phyloP scores from a whole-genome alignment of 352 stramenopile species.

The Phytophthora pinifolia region DNA sequence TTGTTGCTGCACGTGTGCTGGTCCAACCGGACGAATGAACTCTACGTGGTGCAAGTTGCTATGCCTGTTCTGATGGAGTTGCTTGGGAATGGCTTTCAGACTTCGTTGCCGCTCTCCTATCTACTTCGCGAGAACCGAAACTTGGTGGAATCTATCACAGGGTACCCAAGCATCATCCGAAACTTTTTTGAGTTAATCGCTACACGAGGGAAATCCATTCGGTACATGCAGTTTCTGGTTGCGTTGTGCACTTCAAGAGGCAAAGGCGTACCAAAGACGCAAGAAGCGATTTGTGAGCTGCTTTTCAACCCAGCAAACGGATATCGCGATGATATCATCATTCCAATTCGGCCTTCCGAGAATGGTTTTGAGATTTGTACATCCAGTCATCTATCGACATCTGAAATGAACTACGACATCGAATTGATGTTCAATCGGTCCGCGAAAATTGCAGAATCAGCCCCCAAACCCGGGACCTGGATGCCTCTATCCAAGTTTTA shows the following conservation, averaged over 20 bases:
- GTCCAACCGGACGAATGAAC: slow-evolving; percentile 55
- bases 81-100: slow-evolving; percentile 72
- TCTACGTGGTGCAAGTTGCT: slow-evolving; percentile 51
- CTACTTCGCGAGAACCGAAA: slow-evolving; percentile 71
- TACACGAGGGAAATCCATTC: slow-evolving; percentile 60
- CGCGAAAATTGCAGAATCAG: slow-evolving; percentile 3
- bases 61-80: slow-evolving; percentile 73
- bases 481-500: slow-evolving; percentile 56
- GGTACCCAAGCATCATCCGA: slow-evolving; percentile 54
- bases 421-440: slow-evolving; percentile 41
- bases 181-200: slow-evolving; percentile 81
- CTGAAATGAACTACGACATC: slow-evolving; percentile 29
- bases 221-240: slow-evolving; percentile 77
- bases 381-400: slow-evolving; percentile 16
- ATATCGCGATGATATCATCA: slow-evolving; percentile 56
- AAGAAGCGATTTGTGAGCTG: slow-evolving; percentile 73
- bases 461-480: slow-evolving; percentile 32
- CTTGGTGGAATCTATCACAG: slow-evolving; percentile 71
- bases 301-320: slow-evolving; percentile 60
- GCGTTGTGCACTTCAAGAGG: slow-evolving; percentile 64
- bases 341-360: slow-evolving; percentile 45
- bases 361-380: slow-evolving; percentile 61
- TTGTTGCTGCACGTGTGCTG: slow-evolving; percentile 68
- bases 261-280: slow-evolving; percentile 62
- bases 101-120: slow-evolving; percentile 64